These are phyloP conservation scores for Singerocomus inundabilis DNA, from an alignment of 1,284 basidiomycete species.

Conservation along the genomic window DNA sequence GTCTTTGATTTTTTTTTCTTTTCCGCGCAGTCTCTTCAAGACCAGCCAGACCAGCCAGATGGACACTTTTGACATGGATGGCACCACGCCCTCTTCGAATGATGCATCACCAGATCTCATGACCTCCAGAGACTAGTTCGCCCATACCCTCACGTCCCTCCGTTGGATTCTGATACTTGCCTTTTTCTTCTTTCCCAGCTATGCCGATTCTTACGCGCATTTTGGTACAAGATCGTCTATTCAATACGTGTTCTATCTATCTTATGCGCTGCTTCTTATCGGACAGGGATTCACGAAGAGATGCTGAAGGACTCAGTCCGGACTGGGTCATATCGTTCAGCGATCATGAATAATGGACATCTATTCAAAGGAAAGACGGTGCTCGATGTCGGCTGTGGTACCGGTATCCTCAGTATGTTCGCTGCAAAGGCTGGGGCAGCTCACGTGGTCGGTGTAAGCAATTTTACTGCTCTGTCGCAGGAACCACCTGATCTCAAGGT, in stretches of 20 bases:
- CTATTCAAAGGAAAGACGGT: slow-evolving; percentile 97
- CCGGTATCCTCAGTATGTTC: slow-evolving; percentile 99
- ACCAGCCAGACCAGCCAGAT: slow-evolving; percentile 13
- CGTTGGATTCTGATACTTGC: slow-evolving; percentile 32
- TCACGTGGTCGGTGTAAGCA: slow-evolving; percentile 87
- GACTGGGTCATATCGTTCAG: slow-evolving; percentile 92
- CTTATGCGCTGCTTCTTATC: slow-evolving; percentile 8
- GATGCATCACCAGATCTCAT: slow-evolving; percentile 44
- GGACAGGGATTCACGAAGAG: slow-evolving; percentile 91
- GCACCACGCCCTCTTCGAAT: slow-evolving; percentile 42
- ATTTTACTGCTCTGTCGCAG: slow-evolving; percentile 1
- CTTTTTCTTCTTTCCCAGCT: slow-evolving; percentile 48
- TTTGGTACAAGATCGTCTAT: slow-evolving; percentile 62
- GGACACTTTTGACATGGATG: slow-evolving; percentile 40
- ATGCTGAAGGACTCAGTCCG: slow-evolving; percentile 99
- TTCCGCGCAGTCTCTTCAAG: slow-evolving; percentile 15
- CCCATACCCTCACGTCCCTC: slow-evolving; percentile 34
- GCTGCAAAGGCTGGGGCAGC: slow-evolving; percentile 97
- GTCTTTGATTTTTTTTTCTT: neutral
- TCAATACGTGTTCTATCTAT: neutral
- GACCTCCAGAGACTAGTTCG: slow-evolving; percentile 83
- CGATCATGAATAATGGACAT: slow-evolving; percentile 94
- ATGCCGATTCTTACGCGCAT: slow-evolving; percentile 92
- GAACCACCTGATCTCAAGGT: slow-evolving; percentile 11
- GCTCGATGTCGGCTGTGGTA: slow-evolving; percentile 98